phyloP scores from a whole-genome alignment of 495 filamentous ascomycete species.

The Astrothelium subdiscretum region DNA sequence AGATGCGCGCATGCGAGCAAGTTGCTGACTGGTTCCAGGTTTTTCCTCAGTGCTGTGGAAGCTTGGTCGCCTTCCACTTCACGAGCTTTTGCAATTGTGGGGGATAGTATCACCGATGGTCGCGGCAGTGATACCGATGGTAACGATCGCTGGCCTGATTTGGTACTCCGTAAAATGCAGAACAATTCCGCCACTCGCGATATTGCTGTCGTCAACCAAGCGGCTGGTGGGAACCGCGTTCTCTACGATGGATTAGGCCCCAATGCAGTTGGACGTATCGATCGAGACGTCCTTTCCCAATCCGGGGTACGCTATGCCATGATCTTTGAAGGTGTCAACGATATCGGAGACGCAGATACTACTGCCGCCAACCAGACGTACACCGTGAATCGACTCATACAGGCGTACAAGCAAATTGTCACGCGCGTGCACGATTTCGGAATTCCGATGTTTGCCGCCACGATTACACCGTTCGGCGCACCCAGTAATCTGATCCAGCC shows the following conservation, averaged over 20 bases:
- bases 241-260: conserved; percentile 53
- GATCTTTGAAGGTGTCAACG: conserved; percentile 67
- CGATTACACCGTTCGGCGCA: conserved; percentile 56
- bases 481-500: conserved; percentile 27
- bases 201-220: conserved; percentile 55
- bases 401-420: conserved; percentile 47
- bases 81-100: conserved; percentile 47
- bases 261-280: conserved; percentile 46
- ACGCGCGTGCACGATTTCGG: conserved; percentile 44
- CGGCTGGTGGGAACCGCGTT: conserved; percentile 61
- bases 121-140: conserved; percentile 49
- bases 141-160: conserved; percentile 59
- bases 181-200: conserved; percentile 31
- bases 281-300: conserved; percentile 50
- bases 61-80: conserved; percentile 37
- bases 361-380: conserved; percentile 37
- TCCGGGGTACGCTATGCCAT: conserved; percentile 49
- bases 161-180: conserved; percentile 46
- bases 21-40: conserved; percentile 29
- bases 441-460: conserved; percentile 49
- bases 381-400: conserved; percentile 41
- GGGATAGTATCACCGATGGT: conserved; percentile 68
- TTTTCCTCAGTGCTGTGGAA: conserved; percentile 51
- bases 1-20: not conserved
- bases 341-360: conserved; percentile 45